Base-by-base conservation (phyloP, 805 yeast species). In the Pichia heedii region DNA sequence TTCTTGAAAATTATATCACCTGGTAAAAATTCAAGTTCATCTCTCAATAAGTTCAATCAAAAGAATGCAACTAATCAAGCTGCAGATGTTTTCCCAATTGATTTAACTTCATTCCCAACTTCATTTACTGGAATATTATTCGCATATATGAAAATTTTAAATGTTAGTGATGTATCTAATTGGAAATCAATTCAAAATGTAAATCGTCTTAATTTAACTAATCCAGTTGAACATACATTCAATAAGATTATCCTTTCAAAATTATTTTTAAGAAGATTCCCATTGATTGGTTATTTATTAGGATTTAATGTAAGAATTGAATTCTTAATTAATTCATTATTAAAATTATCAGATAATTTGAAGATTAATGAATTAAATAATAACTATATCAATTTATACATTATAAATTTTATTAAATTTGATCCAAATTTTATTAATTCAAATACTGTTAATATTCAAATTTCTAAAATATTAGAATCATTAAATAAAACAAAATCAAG, bases 351-450 rank as follows among this genome's bases (percentile, higher is more conserved):
- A 3, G 36, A 44, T 16, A 29, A 20, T 22, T 30, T 42, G 11
- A 6, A 29, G 15, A 29, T 29, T 8, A 3, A 5, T 4, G 13
- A 29, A 3, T 7, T 4, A 15, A 29, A 27, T 27, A 27, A 29
- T 29, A 29, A 29, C 13, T 32, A 53, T 4, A 36, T 16, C 3
- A 50, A 46, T 24, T 49, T 52, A 19, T 29, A 54, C 35, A 41
- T 41, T 11, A 15, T 36, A 15, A 36, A 44, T 5, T 51, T 60
- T 29, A 45, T 55, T 9, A 48, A 42, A 33, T 39, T 49, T 36
- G 62, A 57, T 40, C 38, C 52, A 22, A 44, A 44, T 15, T 56
- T 58, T 22, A 36, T 59, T 18, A 56, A 53, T 21, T 47, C 54
- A 8, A 27, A 18, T 7, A 48, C 50, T n/a, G 40, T 56, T 16